These are phyloP conservation scores for Starmerella asiatica DNA, from an alignment of 805 yeast genomes.

Conservation along the genomic window DNA sequence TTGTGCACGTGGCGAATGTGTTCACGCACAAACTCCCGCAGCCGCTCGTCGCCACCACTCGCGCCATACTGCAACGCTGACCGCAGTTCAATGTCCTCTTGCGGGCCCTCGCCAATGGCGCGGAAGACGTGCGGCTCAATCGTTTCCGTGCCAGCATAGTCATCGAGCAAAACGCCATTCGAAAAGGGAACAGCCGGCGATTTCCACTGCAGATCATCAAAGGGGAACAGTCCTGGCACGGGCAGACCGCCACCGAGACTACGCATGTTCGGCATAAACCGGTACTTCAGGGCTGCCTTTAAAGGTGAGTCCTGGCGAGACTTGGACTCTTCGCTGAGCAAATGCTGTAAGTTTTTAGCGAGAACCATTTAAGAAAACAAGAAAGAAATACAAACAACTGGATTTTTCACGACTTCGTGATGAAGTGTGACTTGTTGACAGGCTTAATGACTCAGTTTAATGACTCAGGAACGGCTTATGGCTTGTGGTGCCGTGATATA, in stretches of 20 bases:
- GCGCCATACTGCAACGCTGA: conserved; percentile 86
- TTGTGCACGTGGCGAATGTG: conserved; percentile 41
- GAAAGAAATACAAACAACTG: too few relatives aligned
- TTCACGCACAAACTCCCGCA: conserved; percentile 52
- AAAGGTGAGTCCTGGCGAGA: conserved; percentile 66
- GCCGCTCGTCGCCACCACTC: conserved; percentile 67
- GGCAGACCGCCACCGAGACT: conserved; percentile 96
- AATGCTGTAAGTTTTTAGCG: conserved; percentile 63
- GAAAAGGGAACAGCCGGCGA: conserved; percentile 61
- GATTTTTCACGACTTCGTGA: too few relatives aligned
- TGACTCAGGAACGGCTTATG: too few relatives aligned
- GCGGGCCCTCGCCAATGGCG: conserved; percentile 28
- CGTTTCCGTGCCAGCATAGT: conserved; percentile 15
- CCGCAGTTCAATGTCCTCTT: conserved; percentile 49
- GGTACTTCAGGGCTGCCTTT: conserved; percentile 73
- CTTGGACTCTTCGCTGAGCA: conserved; percentile 63
- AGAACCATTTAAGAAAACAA: too few relatives aligned
- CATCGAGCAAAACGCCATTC: conserved; percentile 42
- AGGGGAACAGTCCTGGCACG: conserved; percentile 80
- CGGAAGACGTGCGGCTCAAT: conserved; percentile 24
- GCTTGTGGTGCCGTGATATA: too few relatives aligned
- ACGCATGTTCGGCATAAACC: conserved; percentile 56
- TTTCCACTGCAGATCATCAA: conserved; percentile 57
- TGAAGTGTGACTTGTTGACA: too few relatives aligned
- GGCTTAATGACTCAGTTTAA: too few relatives aligned